Evolutionary conservation across 352 stramenopile species (phyloP).

Genomic region (Plasmopara viticola): DNA sequence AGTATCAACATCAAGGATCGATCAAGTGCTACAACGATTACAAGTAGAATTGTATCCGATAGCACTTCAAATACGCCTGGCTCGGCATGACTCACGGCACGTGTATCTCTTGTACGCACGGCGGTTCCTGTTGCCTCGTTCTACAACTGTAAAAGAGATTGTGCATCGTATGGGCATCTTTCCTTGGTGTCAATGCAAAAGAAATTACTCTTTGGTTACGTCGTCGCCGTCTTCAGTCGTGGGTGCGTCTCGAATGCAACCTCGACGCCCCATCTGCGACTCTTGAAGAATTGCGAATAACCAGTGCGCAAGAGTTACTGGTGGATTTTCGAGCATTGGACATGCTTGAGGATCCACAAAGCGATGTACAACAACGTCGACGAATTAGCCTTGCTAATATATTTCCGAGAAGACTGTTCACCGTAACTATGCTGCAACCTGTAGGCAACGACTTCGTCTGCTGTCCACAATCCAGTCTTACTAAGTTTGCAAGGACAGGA

Average conservation of each 20-base stretch:
- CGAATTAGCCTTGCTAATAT: constrained; percentile 18
- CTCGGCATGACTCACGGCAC: constrained; percentile 45
- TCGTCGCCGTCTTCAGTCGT: constrained; percentile 45
- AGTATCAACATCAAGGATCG: no score
- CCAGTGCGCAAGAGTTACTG: constrained; percentile 51
- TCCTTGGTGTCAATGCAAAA: constrained; percentile 41
- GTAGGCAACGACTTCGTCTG: constrained; percentile 60
- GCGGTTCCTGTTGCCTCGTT: constrained; percentile 31
- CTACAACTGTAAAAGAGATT: constrained; percentile 50
- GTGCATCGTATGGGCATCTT: constrained; percentile 47
- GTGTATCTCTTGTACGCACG: constrained; percentile 56
- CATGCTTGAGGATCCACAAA: constrained; percentile 24
- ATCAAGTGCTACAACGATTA: constrained; percentile 14
- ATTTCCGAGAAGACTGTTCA: constrained; percentile 22
- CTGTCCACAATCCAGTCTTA: constrained; percentile 23
- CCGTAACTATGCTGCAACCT: constrained; percentile 41
- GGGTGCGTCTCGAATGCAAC: constrained; percentile 50
- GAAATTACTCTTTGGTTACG: constrained; percentile 64
- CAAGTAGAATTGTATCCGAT: constrained; percentile 54
- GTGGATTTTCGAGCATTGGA: constrained; percentile 55
- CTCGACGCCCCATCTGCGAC: constrained; percentile 36
- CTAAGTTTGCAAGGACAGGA: constrained; percentile 29
- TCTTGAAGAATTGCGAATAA: constrained; percentile 35
- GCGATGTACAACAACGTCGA: constrained; percentile 19
- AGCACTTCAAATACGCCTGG: constrained; percentile 45